Conservation (phyloP, 176 grass and related monocot genomes). For the Oryza officinalis region DNA sequence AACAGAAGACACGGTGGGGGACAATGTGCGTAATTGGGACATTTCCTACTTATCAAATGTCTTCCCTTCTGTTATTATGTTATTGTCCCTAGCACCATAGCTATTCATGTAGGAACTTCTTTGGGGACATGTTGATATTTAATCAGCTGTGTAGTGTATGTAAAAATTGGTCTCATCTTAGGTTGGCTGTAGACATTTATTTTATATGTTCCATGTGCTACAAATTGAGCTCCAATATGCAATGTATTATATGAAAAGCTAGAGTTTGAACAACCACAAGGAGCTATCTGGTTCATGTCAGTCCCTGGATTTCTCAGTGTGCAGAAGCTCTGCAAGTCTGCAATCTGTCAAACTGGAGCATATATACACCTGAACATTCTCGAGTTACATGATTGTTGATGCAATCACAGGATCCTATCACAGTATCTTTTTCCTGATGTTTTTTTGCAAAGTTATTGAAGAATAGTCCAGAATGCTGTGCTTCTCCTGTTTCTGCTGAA, state of each 20-base stretch:
- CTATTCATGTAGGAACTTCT: slow-evolving; percentile 27
- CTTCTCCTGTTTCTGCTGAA: background rate
- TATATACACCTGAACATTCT: background rate
- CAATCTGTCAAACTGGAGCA: background rate
- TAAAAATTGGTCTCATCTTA: slow-evolving; percentile 43
- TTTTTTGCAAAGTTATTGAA: background rate
- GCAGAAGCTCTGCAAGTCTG: background rate
- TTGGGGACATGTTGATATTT: slow-evolving; percentile 14
- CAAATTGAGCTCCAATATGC: slow-evolving; percentile 17
- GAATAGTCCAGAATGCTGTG: background rate
- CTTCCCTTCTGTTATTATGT: slow-evolving; percentile 11
- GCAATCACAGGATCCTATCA: background rate
- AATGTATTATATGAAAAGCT: slow-evolving; percentile 31
- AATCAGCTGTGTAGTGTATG: slow-evolving; percentile 28
- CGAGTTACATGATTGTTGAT: background rate
- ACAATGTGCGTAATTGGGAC: background rate
- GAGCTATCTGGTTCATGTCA: background rate
- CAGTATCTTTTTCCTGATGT: background rate
- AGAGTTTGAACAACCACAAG: background rate
- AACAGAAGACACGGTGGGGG: slow-evolving; percentile 26
- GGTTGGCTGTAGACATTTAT: slow-evolving; percentile 23
- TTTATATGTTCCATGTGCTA: slow-evolving; percentile 17
- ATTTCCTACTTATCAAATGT: slow-evolving; percentile 11
- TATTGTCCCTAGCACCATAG: slow-evolving; percentile 8
- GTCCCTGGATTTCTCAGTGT: background rate